Conservation (phyloP, 148 eudicot species). For the Chenopodium album region DNA sequence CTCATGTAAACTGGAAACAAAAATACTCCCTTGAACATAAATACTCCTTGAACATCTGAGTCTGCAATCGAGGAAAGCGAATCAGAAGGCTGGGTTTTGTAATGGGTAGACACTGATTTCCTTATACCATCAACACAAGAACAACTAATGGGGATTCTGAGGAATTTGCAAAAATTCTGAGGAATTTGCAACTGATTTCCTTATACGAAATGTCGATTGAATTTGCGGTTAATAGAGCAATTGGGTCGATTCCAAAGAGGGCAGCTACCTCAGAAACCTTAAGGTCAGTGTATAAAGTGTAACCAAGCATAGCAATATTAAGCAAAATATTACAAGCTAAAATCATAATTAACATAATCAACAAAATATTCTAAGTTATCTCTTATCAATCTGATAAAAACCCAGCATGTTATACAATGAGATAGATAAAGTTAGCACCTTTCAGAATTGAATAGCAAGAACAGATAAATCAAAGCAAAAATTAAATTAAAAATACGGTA, state of each 20-base stretch:
- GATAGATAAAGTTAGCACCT: too few species aligned
- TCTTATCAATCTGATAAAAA: too few species aligned
- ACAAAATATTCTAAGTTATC: too few species aligned
- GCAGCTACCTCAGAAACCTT: conserved; percentile 84
- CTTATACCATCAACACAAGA: conserved; percentile 87
- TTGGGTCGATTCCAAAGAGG: conserved; percentile 76
- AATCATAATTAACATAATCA: too few species aligned
- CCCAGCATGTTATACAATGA: too few species aligned
- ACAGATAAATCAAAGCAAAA: too few species aligned
- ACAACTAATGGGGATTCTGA: conserved; percentile 67
- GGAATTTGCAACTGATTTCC: too few species aligned
- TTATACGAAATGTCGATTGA: conserved; percentile 59
- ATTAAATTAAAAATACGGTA: too few species aligned
- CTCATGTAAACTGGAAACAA: too few species aligned
- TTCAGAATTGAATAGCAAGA: too few species aligned
- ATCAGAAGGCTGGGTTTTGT: conserved; percentile 77
- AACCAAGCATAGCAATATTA: conserved; percentile 47
- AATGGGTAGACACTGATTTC: conserved; percentile 60
- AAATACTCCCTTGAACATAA: too few species aligned
- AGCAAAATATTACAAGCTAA: too few species aligned
- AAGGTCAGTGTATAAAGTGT: conserved; percentile 77
- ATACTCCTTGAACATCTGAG: not conserved
- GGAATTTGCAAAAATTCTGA: conserved; percentile 10
- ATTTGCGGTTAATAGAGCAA: conserved; percentile 72
- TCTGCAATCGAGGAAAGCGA: conserved; percentile 59